These are phyloP conservation scores for Batrachochytrium dendrobatidis DNA, from an alignment of 371 early-diverging fungal genomes.

Conservation along the genomic window DNA sequence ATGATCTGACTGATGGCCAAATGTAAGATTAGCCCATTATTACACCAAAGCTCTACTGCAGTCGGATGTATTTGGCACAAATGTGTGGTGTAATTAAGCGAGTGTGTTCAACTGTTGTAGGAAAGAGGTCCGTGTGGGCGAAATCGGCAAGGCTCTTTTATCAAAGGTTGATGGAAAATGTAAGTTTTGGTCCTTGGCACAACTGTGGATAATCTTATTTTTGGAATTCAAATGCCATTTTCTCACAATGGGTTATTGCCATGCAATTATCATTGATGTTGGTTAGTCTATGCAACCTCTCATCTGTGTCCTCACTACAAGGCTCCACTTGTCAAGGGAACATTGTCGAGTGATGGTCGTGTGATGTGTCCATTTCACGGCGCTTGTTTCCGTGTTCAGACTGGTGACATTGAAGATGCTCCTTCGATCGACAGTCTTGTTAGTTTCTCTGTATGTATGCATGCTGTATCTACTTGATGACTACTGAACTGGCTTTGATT, in stretches of 20 bases:
- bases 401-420: slow-evolving; percentile 54
- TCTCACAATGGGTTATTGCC: too few relatives aligned
- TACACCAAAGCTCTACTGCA: too few relatives aligned
- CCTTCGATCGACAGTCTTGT: slow-evolving; percentile 44
- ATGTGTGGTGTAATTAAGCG: too few relatives aligned
- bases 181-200: too few relatives aligned
- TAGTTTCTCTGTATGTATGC: slow-evolving; percentile 19
- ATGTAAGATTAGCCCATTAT: too few relatives aligned
- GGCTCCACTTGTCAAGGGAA: slow-evolving; percentile 21
- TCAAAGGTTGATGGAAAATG: slow-evolving; percentile 23
- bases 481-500: background rate
- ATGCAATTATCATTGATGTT: too few relatives aligned
- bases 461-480: background rate
- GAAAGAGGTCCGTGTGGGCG: slow-evolving; percentile 21
- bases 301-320: slow-evolving; percentile 29
- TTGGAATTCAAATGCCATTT: too few relatives aligned
- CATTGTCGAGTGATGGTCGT: slow-evolving; percentile 18
- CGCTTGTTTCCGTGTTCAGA: slow-evolving; percentile 45
- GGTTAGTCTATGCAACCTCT: slow-evolving; percentile 18
- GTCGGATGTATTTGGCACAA: too few relatives aligned
- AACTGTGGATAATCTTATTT: too few relatives aligned
- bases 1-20: too few relatives aligned
- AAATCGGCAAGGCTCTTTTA: slow-evolving; percentile 19
- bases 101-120: too few relatives aligned
- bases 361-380: slow-evolving; percentile 50